Base-by-base conservation (phyloP, 768 basidiomycete genomes). In the Lentinula guzmanii region DNA sequence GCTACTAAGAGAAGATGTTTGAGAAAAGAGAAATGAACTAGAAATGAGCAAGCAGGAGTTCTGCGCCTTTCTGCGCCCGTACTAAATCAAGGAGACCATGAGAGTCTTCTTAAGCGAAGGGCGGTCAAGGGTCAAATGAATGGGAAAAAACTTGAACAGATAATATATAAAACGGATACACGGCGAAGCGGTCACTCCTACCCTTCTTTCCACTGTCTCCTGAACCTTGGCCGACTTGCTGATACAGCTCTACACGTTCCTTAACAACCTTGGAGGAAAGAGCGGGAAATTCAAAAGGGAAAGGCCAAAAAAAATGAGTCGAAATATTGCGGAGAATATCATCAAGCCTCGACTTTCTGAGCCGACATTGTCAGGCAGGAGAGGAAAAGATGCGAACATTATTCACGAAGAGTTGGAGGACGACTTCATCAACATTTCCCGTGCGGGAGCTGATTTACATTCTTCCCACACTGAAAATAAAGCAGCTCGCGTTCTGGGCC, bases 401-500 rank as follows among this genome's bases (percentile, higher is more conserved):
- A 56, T 42, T 43, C 34, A 37, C 35, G 53, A 55, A 41, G 53
- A 55, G 18, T 3, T 55, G 34, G 55, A 56, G 28, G 55, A 56
- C 39, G 39, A 56, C 28, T 35, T 33, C 37, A 18, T 54, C 18
- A 39, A 37, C 51, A 54, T 21, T 35, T 54, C 34, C 5, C 53
- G 18, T 34, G 18, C 51, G 51, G 51, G 51, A 54, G 53, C 56
- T 24, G 45, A 24, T 58, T 41, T 28, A 43, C 45, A 39, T 42
- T 58, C 45, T 45, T 58, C 56, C 53, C 39, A 35, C 42, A 35
- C 31, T 18, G 41, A 15, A 33, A 41, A 91, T 74, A 92, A 92
- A 74, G 89, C 91, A 24, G 86, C 90, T 24, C 81, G 89, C 64
- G 79, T 92, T 58, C 82, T 92, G 46, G 91, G 90, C 65, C 86